These are phyloP conservation scores for Colletotrichum liaoningense DNA, from an alignment of 2,329 filamentous ascomycete genomes.

Conservation along the genomic window DNA sequence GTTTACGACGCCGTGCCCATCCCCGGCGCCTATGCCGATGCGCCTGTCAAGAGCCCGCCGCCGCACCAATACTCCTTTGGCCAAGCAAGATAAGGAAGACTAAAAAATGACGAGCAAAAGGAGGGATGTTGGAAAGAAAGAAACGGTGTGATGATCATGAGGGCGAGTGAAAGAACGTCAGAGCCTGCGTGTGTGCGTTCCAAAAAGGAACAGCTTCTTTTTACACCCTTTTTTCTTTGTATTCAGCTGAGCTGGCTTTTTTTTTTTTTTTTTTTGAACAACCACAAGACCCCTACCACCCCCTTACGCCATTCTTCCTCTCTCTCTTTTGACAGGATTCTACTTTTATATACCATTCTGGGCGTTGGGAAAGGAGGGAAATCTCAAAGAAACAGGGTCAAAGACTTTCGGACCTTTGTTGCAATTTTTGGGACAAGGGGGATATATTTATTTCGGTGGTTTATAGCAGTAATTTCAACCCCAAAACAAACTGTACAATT, in stretches of 20 bases:
- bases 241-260: constrained; percentile 27
- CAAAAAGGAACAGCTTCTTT: constrained; percentile 7
- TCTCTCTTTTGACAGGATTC: constrained; percentile 8
- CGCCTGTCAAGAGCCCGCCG: constrained; percentile 63
- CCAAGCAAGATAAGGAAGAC: constrained; percentile 38
- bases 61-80: constrained; percentile 58
- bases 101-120: constrained; percentile 25
- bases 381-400: constrained; percentile 13
- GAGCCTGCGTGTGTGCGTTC: not conserved
- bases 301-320: not conserved
- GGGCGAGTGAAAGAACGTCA: not conserved
- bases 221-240: constrained; percentile 23
- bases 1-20: constrained; percentile 90
- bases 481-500: constrained; percentile 17
- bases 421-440: not conserved
- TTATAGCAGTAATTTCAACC: constrained; percentile 30
- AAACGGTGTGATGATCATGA: constrained; percentile 15
- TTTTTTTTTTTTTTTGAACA: no score
- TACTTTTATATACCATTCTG: constrained; percentile 36
- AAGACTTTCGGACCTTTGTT: constrained; percentile 9
- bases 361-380: constrained; percentile 33
- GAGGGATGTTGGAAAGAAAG: not conserved
- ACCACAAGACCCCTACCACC: not conserved
- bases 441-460: constrained; percentile 2
- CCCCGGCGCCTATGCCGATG: constrained; percentile 81